Evolutionary conservation across 192 early-diverging fungal genomes (phyloP), one percentile per base, ranked within the genome.

Genomic region (Entomortierella lignicola): DNA sequence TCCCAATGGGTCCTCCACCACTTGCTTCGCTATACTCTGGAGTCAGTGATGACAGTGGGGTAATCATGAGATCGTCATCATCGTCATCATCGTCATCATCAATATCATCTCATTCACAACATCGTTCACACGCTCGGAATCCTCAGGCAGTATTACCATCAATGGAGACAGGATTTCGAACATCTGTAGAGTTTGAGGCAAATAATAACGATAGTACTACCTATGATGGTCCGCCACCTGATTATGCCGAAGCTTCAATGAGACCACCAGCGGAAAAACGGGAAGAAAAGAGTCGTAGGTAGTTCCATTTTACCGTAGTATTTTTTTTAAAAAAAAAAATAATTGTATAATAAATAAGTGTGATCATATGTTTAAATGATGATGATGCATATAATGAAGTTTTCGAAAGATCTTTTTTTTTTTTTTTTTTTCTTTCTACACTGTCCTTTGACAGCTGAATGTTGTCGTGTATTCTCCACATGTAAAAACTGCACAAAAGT

Each of bases 161-260:
- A 6, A 53, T 55, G 1, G 72, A 75, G 20, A 59, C 72, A 0
- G 72, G 65, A 8, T 68, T 75, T 47, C 39, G 58, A 15, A 55
- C 69, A n/a, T 66, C 74, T 31, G 44, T 57, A 15, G 66, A 54
- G 1, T 51, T 34, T 1, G 58, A 66, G 18, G 0, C 41, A 30
- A 27, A 23, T 15, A 15, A 47, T 47, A 47, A 47, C n/a, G 61
- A 23, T 15, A 15, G 17, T 47, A 47, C 5, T 29, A 55, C 18
- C 31, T 79, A 79, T 27, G 75, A 79, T 60, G 75, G 75, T 1
- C 75, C 75, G 17, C 75, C 75, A 18, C 75, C 75, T 4, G 75
- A 70, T 34, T 79, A 79, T 61, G 75, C 62, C 0, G 75, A 79
- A 34, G 62, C 66, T 0, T 43, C 75, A 0, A 79, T 79, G 75